Percentiles rank a stretch among this genome's conserved stretches.
These are phyloP conservation scores for Naganishia albida DNA, from an alignment of 1,284 basidiomycete species.

Conservation along the genomic window DNA sequence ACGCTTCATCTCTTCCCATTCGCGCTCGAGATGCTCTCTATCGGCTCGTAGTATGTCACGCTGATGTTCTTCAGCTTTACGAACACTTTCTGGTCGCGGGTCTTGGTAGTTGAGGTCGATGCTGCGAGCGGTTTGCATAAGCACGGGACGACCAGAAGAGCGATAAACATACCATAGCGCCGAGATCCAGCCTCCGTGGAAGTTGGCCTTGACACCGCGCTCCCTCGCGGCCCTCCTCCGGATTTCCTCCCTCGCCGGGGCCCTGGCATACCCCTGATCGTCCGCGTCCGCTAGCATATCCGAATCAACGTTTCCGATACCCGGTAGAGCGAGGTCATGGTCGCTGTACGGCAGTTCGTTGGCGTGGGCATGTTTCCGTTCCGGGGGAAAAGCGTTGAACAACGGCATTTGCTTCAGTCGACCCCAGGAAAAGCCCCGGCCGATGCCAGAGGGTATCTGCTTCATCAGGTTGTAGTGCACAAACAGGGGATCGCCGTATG, in stretches of 20 bases:
- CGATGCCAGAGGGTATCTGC: constrained; percentile 54
- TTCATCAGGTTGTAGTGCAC: constrained; percentile 58
- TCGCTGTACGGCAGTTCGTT: constrained; percentile 42
- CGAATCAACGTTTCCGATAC: constrained; percentile 53
- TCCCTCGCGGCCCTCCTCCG: constrained; percentile 50
- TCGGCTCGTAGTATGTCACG: constrained; percentile 21
- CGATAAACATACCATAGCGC: constrained; percentile 44
- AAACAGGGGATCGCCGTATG: constrained; percentile 54
- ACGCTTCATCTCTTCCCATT: constrained; percentile 24
- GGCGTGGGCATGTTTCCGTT: constrained; percentile 41
- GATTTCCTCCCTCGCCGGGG: constrained; percentile 45
- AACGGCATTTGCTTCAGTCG: constrained; percentile 51
- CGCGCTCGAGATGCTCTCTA: constrained; percentile 24
- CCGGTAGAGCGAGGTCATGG: constrained; percentile 41
- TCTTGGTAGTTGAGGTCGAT: constrained; percentile 49
- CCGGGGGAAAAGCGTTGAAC: constrained; percentile 44
- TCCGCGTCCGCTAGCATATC: constrained; percentile 57
- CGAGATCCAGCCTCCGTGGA: constrained; percentile 51
- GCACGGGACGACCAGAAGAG: constrained; percentile 3
- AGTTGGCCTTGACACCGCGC: constrained; percentile 49
- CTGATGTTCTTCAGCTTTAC: constrained; percentile 38
- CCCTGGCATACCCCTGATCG: constrained; percentile 49
- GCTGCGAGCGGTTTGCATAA: constrained; percentile 34
- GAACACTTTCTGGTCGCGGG: constrained; percentile 39
- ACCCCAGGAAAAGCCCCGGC: constrained; percentile 53